phyloP scores from a whole-genome alignment of 768 basidiomycete genomes.

The Tricholoma furcatifolium region DNA sequence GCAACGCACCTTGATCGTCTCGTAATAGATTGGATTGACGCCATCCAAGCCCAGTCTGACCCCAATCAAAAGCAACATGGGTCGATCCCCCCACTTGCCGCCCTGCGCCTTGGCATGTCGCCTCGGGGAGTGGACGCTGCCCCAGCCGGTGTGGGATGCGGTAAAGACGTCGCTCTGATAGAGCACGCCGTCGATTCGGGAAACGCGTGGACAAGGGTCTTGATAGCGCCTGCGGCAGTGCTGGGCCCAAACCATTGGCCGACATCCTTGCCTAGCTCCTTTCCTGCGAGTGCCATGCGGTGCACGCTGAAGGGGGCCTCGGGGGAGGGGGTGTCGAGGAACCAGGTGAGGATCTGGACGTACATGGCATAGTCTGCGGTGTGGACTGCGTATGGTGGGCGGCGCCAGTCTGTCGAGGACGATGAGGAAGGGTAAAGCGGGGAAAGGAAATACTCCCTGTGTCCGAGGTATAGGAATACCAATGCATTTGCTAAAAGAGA shows the following conservation, averaged over 20 bases:
- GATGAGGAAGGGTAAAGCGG: background rate
- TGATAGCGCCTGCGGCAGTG: slow-evolving; percentile 95
- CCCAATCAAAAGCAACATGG: slow-evolving; percentile 85
- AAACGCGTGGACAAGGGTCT: slow-evolving; percentile 77
- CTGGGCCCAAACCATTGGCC: slow-evolving; percentile 99
- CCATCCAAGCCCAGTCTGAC: slow-evolving; percentile 88
- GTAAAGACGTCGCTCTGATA: slow-evolving; percentile 85
- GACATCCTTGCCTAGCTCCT: slow-evolving; percentile 91
- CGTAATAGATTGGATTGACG: slow-evolving; percentile 94
- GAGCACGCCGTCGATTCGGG: slow-evolving; percentile 77
- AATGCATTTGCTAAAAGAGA: slow-evolving; percentile 79
- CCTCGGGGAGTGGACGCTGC: slow-evolving; percentile 24
- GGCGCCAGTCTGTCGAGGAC: slow-evolving; percentile 66
- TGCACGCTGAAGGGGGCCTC: slow-evolving; percentile 93
- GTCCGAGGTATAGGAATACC: slow-evolving; percentile 68
- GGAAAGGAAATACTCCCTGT: slow-evolving; percentile 12
- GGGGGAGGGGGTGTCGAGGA: slow-evolving; percentile 84
- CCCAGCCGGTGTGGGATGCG: slow-evolving; percentile 53
- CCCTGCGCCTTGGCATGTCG: slow-evolving; percentile 20
- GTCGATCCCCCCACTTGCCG: slow-evolving; percentile 73
- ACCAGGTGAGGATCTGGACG: slow-evolving; percentile 92
- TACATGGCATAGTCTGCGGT: slow-evolving; percentile 80
- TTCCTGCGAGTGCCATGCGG: slow-evolving; percentile 92
- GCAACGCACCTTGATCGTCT: slow-evolving; percentile 54
- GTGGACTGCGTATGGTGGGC: slow-evolving; percentile 59